A percentile compares a stretch with the other conserved stretches of the same genome.
Conservation (phyloP, 192 early-diverging fungal genomes). For the Coemansia sp. region DNA sequence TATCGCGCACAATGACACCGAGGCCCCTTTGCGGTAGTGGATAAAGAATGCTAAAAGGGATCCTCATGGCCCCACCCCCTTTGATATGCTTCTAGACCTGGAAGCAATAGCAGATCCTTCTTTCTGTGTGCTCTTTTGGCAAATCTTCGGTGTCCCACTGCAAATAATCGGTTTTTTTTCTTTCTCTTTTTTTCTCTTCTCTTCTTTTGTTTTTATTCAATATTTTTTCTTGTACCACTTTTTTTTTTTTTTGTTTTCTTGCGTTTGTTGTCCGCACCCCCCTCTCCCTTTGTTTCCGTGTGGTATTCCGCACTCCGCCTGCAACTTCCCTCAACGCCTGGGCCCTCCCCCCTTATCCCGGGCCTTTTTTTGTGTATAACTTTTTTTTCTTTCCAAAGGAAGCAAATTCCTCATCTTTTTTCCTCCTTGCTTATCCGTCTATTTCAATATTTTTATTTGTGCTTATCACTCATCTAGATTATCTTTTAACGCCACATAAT, state of each 20-base stretch:
- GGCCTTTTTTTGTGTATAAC: slow-evolving; percentile 11
- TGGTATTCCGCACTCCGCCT: slow-evolving; percentile 2
- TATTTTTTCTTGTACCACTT: slow-evolving; percentile 9
- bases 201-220: not conserved
- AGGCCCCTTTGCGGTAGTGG: not conserved
- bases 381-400: not conserved
- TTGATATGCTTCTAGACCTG: not conserved
- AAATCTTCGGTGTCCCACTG: not conserved
- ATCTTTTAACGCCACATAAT: not conserved
- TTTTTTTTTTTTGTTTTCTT: slow-evolving; percentile 5
- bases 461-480: slow-evolving; percentile 1
- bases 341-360: not conserved
- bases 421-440: not conserved
- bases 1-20: not conserved
- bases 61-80: not conserved
- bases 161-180: not conserved
- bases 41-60: not conserved
- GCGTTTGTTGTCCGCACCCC: slow-evolving; percentile 3
- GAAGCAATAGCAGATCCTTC: not conserved
- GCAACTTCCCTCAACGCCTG: not conserved
- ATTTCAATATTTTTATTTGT: not conserved
- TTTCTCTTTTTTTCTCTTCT: not conserved
- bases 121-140: not conserved
- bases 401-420: not conserved
- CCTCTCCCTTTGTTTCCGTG: slow-evolving; percentile 1